Conservation (phyloP, 2,329 filamentous ascomycete species). For the Dactylellina parvicollis region DNA sequence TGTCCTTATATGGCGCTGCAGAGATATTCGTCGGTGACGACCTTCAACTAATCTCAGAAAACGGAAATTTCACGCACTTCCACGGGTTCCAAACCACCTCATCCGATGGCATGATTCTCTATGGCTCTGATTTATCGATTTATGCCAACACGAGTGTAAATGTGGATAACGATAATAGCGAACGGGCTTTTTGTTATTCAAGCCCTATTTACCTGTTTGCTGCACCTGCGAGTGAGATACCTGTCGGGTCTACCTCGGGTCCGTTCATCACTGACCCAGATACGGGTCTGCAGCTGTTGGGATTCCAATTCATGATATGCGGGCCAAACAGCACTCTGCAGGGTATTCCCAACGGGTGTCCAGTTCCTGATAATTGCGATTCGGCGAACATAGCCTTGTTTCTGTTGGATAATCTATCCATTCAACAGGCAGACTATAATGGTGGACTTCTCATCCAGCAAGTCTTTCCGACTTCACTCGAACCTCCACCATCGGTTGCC, state of each 20-base stretch:
- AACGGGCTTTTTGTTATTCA: slow-evolving; percentile 22
- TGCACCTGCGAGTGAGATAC: not conserved
- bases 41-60: slow-evolving; percentile 11
- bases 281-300: slow-evolving; percentile 13
- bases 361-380: not conserved
- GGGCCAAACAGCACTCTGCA: not conserved
- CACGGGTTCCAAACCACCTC: slow-evolving; percentile 32
- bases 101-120: slow-evolving; percentile 17
- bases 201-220: slow-evolving; percentile 8
- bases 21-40: slow-evolving; percentile 6
- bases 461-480: not conserved
- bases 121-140: slow-evolving; percentile 13
- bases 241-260: slow-evolving; percentile 15
- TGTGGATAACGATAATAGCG: not conserved
- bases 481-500: not conserved
- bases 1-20: slow-evolving; percentile 10
- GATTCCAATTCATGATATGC: slow-evolving; percentile 8
- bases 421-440: slow-evolving; percentile 35
- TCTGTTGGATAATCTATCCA: slow-evolving; percentile 3
- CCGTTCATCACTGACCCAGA: slow-evolving; percentile 38
- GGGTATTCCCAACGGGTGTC: slow-evolving; percentile 4
- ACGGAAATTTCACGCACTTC: slow-evolving; percentile 13
- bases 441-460: slow-evolving; percentile 1
- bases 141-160: slow-evolving; percentile 38
- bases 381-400: slow-evolving; percentile 17